Evolutionary conservation across 2,329 filamentous ascomycete species (phyloP).

Genomic region (Ceratocystis papillata): DNA sequence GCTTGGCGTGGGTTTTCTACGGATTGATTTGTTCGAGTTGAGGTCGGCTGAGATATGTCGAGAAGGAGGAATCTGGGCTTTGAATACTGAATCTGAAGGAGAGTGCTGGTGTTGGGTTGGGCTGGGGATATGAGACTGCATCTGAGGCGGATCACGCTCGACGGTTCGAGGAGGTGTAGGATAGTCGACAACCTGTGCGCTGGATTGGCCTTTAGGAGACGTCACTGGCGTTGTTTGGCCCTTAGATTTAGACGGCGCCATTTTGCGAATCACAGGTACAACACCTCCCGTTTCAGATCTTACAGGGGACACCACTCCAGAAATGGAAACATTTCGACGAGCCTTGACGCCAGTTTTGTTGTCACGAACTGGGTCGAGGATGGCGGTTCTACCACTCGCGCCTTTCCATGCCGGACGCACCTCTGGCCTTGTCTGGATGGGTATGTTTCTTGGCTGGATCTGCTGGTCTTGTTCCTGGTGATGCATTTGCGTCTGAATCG

Average conservation of each 20-base stretch:
- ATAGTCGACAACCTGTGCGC: constrained; percentile 12
- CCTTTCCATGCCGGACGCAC: constrained; percentile 58
- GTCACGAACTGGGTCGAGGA: constrained; percentile 55
- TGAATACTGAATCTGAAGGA: constrained; percentile 10
- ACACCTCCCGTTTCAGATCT: constrained; percentile 16
- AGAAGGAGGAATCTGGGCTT: constrained; percentile 18
- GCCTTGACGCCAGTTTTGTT: constrained; percentile 27
- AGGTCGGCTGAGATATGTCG: constrained; percentile 15
- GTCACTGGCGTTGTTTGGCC: constrained; percentile 8
- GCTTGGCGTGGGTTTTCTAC: constrained; percentile 37
- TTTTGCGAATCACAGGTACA: constrained; percentile 22
- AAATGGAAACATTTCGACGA: constrained; percentile 20
- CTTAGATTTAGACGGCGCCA: constrained; percentile 18
- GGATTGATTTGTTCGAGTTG: constrained; percentile 33
- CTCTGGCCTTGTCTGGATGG: constrained; percentile 27
- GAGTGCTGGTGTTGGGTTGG: constrained; percentile 4
- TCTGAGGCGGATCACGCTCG: constrained; percentile 18
- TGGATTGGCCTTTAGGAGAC: constrained; percentile 16
- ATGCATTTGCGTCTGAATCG: neutral
- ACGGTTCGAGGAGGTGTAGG: constrained; percentile 22
- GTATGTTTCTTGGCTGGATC: neutral
- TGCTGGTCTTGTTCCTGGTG: neutral
- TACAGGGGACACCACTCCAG: constrained; percentile 17
- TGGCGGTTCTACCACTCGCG: constrained; percentile 54
- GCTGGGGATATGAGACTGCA: constrained; percentile 28